A percentile compares a stretch with the other conserved stretches of the same genome.
Conservation (phyloP, 768 basidiomycete species). For the Leccinellum albellum region DNA sequence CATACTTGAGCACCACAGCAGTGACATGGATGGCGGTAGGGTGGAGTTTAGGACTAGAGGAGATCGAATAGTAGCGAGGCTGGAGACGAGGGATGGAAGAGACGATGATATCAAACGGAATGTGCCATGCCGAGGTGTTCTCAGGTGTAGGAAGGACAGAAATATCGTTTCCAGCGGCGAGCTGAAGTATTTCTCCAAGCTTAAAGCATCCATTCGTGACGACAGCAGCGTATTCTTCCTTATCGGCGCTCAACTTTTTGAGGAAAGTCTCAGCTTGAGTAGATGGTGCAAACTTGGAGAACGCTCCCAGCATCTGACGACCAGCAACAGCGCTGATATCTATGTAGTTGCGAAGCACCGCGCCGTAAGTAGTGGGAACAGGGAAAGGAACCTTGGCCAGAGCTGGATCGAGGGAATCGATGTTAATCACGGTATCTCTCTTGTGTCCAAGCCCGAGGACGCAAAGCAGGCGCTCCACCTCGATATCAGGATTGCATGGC, state of each 20-base stretch:
- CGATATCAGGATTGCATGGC: constrained; percentile 91
- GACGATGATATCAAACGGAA: constrained; percentile 96
- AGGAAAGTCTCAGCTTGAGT: constrained; percentile 72
- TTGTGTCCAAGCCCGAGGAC: constrained; percentile 81
- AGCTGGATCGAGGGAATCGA: constrained; percentile 96
- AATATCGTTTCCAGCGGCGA: constrained; percentile 80
- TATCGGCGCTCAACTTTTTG: constrained; percentile 76
- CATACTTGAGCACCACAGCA: constrained; percentile 91
- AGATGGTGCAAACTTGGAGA: constrained; percentile 86
- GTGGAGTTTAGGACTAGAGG: constrained; percentile 90
- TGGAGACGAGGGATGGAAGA: constrained; percentile 92
- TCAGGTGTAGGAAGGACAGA: constrained; percentile 51
- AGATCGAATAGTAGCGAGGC: constrained; percentile 98
- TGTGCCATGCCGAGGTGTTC: constrained; percentile 82
- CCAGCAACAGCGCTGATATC: constrained; percentile 94
- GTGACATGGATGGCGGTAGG: constrained; percentile 92
- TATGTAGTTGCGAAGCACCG: constrained; percentile 94
- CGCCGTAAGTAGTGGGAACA: constrained; percentile 89
- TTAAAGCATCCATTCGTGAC: constrained; percentile 83
- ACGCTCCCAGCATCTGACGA: constrained; percentile 84
- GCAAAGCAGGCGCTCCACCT: constrained; percentile 85
- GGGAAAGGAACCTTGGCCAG: constrained; percentile 99
- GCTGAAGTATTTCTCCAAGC: constrained; percentile 88
- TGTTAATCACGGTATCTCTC: constrained; percentile 79
- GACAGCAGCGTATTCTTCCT: constrained; percentile 78